Percentiles rank a stretch among this genome's conserved stretches.
Conservation (phyloP, 768 basidiomycete genomes). For the Macrolepiota albuminosa region DNA sequence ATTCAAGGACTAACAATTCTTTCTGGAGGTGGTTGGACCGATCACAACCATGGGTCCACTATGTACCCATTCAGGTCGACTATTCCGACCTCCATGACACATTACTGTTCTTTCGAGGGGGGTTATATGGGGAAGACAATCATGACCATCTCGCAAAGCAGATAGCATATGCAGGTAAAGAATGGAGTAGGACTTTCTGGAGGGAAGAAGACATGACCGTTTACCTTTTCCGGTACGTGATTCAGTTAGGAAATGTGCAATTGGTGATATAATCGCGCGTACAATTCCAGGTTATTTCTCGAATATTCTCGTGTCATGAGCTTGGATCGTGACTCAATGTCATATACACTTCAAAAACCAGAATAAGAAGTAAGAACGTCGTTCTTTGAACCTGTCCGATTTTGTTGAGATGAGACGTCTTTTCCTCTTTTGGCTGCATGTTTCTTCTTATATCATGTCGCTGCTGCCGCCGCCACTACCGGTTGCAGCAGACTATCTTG, state of each 20-base stretch:
- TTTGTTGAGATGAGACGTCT: too few relatives aligned
- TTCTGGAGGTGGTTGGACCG: slow-evolving; percentile 44
- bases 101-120: slow-evolving; percentile 62
- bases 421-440: too few relatives aligned
- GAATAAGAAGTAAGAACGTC: background rate
- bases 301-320: slow-evolving; percentile 48
- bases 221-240: slow-evolving; percentile 42
- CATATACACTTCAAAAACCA: background rate
- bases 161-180: slow-evolving; percentile 47
- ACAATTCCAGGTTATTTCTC: slow-evolving; percentile 31
- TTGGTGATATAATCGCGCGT: background rate
- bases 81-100: slow-evolving; percentile 61
- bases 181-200: slow-evolving; percentile 51
- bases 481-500: too few relatives aligned
- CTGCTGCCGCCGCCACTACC: too few relatives aligned
- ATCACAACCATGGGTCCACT: slow-evolving; percentile 64
- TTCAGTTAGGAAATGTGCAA: background rate
- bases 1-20: background rate
- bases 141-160: slow-evolving; percentile 53
- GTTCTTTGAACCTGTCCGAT: background rate
- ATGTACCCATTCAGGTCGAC: slow-evolving; percentile 58
- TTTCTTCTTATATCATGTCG: too few relatives aligned
- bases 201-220: slow-evolving; percentile 49
- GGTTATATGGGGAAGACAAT: slow-evolving; percentile 39
- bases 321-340: slow-evolving; percentile 1